Evolutionary conservation across 331 rosid species (phyloP).

Genomic region (Rosa hybrid): DNA sequence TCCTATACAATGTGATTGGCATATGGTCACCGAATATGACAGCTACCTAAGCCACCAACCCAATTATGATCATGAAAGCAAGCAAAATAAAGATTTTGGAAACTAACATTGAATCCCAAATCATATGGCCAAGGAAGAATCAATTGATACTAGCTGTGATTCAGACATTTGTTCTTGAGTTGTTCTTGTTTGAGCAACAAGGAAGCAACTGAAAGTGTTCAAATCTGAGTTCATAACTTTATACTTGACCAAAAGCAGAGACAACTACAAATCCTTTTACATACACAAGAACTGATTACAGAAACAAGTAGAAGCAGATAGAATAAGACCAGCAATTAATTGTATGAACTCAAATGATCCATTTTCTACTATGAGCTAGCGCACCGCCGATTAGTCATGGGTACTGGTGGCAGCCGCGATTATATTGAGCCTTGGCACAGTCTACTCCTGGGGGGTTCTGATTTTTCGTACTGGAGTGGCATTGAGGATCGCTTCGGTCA

Average conservation of each 20-base stretch:
- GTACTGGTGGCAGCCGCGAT: background rate
- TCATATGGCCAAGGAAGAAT: background rate
- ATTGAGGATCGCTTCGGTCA: background rate
- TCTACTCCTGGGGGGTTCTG: background rate
- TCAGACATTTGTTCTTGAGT: background rate
- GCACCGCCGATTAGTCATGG: background rate
- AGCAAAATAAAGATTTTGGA: background rate
- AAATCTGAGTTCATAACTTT: background rate
- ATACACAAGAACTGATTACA: background rate
- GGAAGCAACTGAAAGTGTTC: background rate
- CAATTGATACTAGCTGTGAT: background rate
- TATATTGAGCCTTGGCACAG: background rate
- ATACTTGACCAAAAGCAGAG: background rate
- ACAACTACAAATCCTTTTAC: background rate
- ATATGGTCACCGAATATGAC: background rate
- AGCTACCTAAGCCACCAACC: background rate
- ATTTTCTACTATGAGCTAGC: background rate
- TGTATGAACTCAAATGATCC: background rate
- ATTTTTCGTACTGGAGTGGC: background rate
- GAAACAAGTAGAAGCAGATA: background rate
- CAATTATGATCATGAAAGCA: background rate
- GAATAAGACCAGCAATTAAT: background rate
- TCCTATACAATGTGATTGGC: background rate
- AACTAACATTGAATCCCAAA: background rate
- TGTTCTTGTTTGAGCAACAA: background rate